Evolutionary conservation across 805 yeast species (phyloP), one percentile per base, ranked within the genome.

Genomic region (Candida easanensis): DNA sequence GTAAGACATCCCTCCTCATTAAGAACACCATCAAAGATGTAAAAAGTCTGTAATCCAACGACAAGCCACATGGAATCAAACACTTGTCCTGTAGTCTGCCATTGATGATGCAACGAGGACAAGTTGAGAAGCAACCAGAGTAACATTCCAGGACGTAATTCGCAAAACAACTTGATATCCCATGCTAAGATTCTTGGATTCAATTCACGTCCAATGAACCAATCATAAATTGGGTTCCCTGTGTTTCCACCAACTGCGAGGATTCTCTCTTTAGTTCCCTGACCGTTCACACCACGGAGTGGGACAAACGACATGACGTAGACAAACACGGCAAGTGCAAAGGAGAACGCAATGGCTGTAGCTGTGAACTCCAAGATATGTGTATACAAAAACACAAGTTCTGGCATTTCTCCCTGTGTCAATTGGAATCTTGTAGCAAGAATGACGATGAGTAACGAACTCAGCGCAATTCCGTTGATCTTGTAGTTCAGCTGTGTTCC

Each of bases 121-220:
- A 88, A 59, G 60, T 90, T 85, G 49, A 91, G 76, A 38, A 88
- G 61, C 14, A 82, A 65, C 96, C 97, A 91, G 33, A 93, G 68
- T 41, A 91, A 67, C 76, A 93, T 72, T 5, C 99, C 99, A 1
- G 99, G 99, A 57, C 96, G 80, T 63, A 93, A 75, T 64, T 93
- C 99, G 64, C 96, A 87, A 57, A 86, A 93, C 53, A 89, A 65
- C 66, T 93, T 93, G 63, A 93, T 80, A 61, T 93, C 99, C 73
- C 90, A 79, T 0, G 75, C 57, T 1, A 95, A 93, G 45, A 87
- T 69, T 54, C 98, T 74, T 21, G 98, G 99, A 62, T 93, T 93
- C 58, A 93, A 71, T 66, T 91, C 98, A 47, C 99, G 80, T 23
- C 99, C 99, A 60, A 93, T 89, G 60, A 89, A 93, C 97, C 97